Percentiles rank a stretch among this genome's conserved stretches.
These are phyloP conservation scores for Chamaecrista fasciculata DNA, from an alignment of 306 rosid genomes.

Conservation along the genomic window DNA sequence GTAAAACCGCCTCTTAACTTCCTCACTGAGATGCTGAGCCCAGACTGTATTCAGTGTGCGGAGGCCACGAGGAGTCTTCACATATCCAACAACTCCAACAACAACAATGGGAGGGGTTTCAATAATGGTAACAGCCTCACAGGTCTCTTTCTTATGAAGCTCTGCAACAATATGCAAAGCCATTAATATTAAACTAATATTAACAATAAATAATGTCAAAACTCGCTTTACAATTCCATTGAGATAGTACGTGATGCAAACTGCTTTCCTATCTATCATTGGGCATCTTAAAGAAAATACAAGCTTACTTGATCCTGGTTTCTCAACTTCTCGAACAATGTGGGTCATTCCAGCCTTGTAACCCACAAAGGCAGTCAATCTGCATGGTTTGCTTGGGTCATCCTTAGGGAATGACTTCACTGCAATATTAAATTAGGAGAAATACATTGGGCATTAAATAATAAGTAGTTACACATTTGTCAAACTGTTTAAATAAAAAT, in stretches of 20 bases:
- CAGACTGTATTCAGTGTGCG: slow-evolving; percentile 64
- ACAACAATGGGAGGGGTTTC: slow-evolving; percentile 78
- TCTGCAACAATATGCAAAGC: slow-evolving; percentile 38
- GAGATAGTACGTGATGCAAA: background rate
- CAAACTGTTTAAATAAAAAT: background rate
- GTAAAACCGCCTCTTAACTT: slow-evolving; percentile 65
- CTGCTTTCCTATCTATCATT: background rate
- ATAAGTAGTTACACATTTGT: background rate
- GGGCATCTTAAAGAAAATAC: background rate
- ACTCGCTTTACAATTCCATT: no score
- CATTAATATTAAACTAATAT: no score
- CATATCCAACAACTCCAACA: slow-evolving; percentile 77
- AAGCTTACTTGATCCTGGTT: slow-evolving; percentile 81
- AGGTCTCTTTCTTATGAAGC: slow-evolving; percentile 81
- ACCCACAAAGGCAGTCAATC: slow-evolving; percentile 76
- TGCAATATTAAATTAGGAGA: slow-evolving; percentile 28
- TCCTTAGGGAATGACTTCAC: slow-evolving; percentile 83
- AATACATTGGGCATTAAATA: background rate
- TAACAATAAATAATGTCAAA: no score
- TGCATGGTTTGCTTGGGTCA: slow-evolving; percentile 52
- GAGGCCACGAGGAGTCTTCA: slow-evolving; percentile 66
- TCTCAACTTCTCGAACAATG: slow-evolving; percentile 80
- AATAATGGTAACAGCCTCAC: slow-evolving; percentile 78
- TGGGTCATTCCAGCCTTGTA: slow-evolving; percentile 91
- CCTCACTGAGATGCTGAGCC: slow-evolving; percentile 88